Percentiles rank a stretch among this genome's conserved stretches.
These are phyloP conservation scores for Elaeagnus macrophylla DNA, from an alignment of 306 rosid genomes.

Conservation along the genomic window DNA sequence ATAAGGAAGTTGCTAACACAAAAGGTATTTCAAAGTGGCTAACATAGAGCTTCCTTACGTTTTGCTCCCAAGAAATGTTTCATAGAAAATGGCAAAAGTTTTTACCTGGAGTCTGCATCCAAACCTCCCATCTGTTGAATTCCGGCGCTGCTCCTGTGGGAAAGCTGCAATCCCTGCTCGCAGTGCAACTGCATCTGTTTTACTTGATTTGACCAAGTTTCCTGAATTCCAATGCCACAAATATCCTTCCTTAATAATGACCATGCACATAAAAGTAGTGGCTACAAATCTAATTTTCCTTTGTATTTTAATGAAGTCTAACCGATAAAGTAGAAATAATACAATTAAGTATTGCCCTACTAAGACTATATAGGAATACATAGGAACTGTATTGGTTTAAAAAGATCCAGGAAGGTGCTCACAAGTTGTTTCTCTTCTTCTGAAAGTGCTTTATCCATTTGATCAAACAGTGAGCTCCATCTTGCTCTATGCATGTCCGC, in stretches of 20 bases:
- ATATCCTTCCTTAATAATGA: not conserved
- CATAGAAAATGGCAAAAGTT: not conserved
- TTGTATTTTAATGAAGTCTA: too few relatives aligned
- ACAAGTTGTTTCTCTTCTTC: slow-evolving; percentile 96
- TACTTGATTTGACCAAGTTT: slow-evolving; percentile 84
- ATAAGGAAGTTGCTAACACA: too few relatives aligned
- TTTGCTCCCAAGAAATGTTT: too few relatives aligned
- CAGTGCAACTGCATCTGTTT: slow-evolving; percentile 79
- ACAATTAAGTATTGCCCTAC: too few relatives aligned
- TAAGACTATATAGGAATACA: too few relatives aligned
- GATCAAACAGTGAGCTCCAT: slow-evolving; percentile 71
- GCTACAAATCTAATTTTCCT: too few relatives aligned
- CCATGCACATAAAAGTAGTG: too few relatives aligned
- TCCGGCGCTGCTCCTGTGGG: slow-evolving; percentile 35
- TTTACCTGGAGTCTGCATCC: slow-evolving; percentile 50
- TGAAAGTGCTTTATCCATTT: slow-evolving; percentile 76
- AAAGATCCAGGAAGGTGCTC: slow-evolving; percentile 20
- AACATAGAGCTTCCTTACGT: too few relatives aligned
- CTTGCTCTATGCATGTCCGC: slow-evolving; percentile 52
- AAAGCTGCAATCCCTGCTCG: slow-evolving; percentile 63
- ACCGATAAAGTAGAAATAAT: too few relatives aligned
- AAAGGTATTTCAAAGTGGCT: too few relatives aligned
- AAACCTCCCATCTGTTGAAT: slow-evolving; percentile 40
- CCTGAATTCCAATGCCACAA: slow-evolving; percentile 47
- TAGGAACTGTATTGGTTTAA: too few relatives aligned